Evolutionary conservation across 1,284 basidiomycete species (phyloP), one percentile per base, ranked within the genome.

Genomic region (Phylloporus sp.): DNA sequence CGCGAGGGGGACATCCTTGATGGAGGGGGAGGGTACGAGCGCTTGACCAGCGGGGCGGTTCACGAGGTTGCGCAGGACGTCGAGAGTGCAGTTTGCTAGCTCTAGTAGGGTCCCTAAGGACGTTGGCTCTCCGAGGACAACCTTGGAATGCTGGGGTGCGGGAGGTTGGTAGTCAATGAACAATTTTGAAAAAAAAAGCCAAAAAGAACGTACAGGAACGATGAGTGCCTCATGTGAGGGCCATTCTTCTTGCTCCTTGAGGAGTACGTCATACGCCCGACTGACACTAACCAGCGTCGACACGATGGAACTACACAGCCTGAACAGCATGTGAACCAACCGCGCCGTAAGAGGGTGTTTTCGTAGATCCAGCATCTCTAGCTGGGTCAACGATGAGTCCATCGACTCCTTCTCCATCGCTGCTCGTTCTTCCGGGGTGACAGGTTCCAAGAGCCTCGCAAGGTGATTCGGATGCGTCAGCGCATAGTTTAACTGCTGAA

Each of bases 381-480:
- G 72, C 17, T 78, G 78, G 10, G 77, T 74, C 24, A 78, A 42
- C 17, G 74, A 78, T 6, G 76, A 66, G n/a, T 71, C 51, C 64
- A 71, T 65, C 8, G 78, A 72, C 50, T 88, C 88, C 61, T 87
- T 86, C 74, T 94, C 94, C 52, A 89, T 79, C 66, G 84, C 82
- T 0, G 78, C 74, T 46, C 88, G 83, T 67, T 96, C 94, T n/a
- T 92, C 91, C 4, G 83, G 75, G 0, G 90, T 90, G n/a, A 92
- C 81, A 4, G 93, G 90, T 65, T 96, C 93, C 64, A 97, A 82
- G 46, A 95, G 80, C 62, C 88, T 90, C 0, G 89, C 86, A 26
- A 98, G 84, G 68, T 94, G 91, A 69, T 95, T 92, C 11, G 96
- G 95, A 77, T 98, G 96, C 2, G 93, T 91, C 58, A 97, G 82